Conservation (phyloP, 345 rosid species). For the Eucalyptus paniculata region DNA sequence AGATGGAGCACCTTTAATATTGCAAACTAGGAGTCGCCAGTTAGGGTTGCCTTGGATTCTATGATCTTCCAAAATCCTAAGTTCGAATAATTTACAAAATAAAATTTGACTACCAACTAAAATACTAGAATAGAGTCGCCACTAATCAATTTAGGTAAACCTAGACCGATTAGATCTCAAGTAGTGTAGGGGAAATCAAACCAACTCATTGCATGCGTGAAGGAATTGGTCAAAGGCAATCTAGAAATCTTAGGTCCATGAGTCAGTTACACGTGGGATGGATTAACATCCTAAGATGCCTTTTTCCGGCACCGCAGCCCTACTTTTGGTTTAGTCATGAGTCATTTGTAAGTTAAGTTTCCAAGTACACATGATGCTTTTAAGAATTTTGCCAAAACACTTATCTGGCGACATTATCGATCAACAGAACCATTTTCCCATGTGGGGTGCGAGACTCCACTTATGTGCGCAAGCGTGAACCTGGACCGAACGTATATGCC, state of each 20-base stretch:
- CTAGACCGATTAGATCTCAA: background rate
- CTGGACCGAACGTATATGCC: background rate
- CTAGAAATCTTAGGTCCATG: background rate
- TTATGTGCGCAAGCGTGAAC: background rate
- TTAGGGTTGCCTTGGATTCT: background rate
- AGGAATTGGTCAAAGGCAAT: background rate
- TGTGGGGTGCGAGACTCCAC: background rate
- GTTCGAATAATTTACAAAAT: background rate
- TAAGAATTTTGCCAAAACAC: background rate
- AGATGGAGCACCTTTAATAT: background rate
- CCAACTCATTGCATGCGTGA: background rate
- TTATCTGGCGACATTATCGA: background rate
- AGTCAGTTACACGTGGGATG: fast-evolving
- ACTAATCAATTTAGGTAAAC: background rate
- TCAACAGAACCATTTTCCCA: background rate
- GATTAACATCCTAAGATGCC: background rate
- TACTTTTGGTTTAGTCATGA: background rate
- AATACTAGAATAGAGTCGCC: background rate
- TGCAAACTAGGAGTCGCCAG: background rate
- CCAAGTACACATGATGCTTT: background rate
- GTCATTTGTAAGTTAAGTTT: background rate
- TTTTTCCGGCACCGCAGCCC: background rate
- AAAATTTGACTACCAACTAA: background rate
- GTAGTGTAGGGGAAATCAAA: background rate
- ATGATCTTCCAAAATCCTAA: background rate